Evolutionary conservation across 2,329 filamentous ascomycete species (phyloP), one percentile per base, ranked within the genome.

Genomic region (Xylaria multiplex): DNA sequence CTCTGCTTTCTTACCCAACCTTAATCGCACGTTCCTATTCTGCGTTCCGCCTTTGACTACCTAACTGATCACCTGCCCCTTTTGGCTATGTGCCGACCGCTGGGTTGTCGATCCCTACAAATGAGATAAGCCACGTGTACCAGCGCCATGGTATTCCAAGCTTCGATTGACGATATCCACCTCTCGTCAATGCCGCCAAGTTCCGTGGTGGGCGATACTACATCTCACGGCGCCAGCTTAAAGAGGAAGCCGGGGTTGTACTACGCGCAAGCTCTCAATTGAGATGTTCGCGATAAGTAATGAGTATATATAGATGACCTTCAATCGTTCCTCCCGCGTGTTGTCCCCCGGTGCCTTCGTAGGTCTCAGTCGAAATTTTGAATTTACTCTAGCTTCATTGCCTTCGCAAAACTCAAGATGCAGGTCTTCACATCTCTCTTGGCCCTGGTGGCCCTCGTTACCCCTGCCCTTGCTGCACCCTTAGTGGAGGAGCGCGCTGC

Each of bases 401-500:
- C 49, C 16, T 27, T 30, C 54, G 3, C 42, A 37, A 40, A 14
- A 42, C 11, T 40, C 49, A 67, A 11, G 52, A 75, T 73, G 70
- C 70, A 72, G 52, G 67, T 69, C 64, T 59, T 67, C 27, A 46
- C 63, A 13, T 55, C 67, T 0, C 30, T 75, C 22, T 49, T 76
- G 59, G 70, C 73, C 69, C 64, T 76, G 24, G 69, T 63, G 69
- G 71, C 73, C 46, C 67, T 72, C 46, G 49, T 69, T 24, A 55
- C 67, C 55, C 73, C 76, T 19, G 45, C 64, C 37, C 24, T 67
- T 30, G 72, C 68, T 24, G 72, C 72, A 16, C 75, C 79, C 13
- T 54, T 72, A 32, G 27, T 77, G 8, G 79, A 70, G 77, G 81
- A 69, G 78, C 81, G 71, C n/a, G 74, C 73, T 81, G 84, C 73